Percentiles rank a stretch among this genome's conserved stretches.
Conservation (phyloP, 2,329 filamentous ascomycete genomes). For the Alternaria triticimaculans region DNA sequence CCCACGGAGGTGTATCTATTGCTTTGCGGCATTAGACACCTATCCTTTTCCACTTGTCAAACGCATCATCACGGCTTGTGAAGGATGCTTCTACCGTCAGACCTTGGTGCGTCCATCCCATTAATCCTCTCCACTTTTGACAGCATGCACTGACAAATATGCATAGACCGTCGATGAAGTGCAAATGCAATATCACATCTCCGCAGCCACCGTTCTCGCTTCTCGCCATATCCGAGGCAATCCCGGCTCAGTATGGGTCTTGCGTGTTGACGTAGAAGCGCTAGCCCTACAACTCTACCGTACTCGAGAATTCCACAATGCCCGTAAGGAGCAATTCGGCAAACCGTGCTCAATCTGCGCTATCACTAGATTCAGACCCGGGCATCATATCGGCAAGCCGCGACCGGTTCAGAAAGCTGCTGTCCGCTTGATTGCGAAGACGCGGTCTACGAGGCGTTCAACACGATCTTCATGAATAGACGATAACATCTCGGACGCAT, state of each 20-base stretch:
- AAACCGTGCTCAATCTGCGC: slow-evolving; percentile 34
- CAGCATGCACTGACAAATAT: slow-evolving; percentile 2
- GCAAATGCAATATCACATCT: slow-evolving; percentile 37
- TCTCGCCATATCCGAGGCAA: slow-evolving; percentile 24
- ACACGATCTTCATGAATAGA: not conserved
- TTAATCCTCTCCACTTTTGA: too few relatives aligned
- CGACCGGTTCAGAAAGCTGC: not conserved
- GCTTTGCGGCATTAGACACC: slow-evolving; percentile 25
- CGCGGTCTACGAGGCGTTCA: not conserved
- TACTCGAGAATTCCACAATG: slow-evolving; percentile 38
- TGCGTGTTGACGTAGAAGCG: slow-evolving; percentile 40
- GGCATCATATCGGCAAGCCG: not conserved
- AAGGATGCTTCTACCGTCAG: slow-evolving; percentile 41
- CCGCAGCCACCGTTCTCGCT: slow-evolving; percentile 17
- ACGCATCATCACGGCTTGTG: slow-evolving; percentile 28
- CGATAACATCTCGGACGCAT: not conserved
- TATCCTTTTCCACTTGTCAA: slow-evolving; percentile 33
- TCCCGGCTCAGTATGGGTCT: slow-evolving; percentile 28
- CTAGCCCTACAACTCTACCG: slow-evolving; percentile 38
- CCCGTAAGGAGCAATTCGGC: slow-evolving; percentile 27
- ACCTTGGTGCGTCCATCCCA: slow-evolving; percentile 23
- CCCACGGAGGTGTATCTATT: slow-evolving; percentile 38
- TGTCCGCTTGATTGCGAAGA: slow-evolving; percentile 1
- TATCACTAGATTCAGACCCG: slow-evolving; percentile 17
- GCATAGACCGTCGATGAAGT: slow-evolving; percentile 37